Evolutionary conservation across 768 basidiomycete species (phyloP).

Genomic region (Tylopilus cervinicoccineus): DNA sequence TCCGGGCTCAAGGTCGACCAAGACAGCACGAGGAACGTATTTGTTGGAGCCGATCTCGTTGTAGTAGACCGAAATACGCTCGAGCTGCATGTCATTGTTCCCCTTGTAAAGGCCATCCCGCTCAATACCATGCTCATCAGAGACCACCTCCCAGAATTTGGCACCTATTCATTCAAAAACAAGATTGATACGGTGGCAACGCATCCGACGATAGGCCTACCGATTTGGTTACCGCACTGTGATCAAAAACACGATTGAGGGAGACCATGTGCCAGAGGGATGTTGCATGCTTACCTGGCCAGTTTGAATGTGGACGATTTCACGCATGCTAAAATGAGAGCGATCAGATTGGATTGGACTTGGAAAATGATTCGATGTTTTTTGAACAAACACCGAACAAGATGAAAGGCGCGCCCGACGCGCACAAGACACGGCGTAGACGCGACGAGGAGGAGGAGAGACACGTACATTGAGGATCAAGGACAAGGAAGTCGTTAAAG

Average conservation of each 20-base stretch:
- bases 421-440: slow-evolving; percentile 23
- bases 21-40: slow-evolving; percentile 97
- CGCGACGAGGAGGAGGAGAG: slow-evolving; percentile 14
- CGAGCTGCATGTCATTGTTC: slow-evolving; percentile 91
- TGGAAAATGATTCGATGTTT: slow-evolving; percentile 13
- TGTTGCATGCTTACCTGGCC: slow-evolving; percentile 69
- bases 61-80: slow-evolving; percentile 97
- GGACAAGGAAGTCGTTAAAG: slow-evolving; percentile 26
- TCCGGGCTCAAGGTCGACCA: slow-evolving; percentile 97
- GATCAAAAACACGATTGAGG: slow-evolving; percentile 29
- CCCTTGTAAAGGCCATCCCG: slow-evolving; percentile 93
- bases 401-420: slow-evolving; percentile 22
- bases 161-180: slow-evolving; percentile 54
- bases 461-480: slow-evolving; percentile 30
- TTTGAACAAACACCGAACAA: slow-evolving; percentile 19
- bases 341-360: slow-evolving; percentile 24
- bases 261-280: slow-evolving; percentile 5
- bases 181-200: slow-evolving; percentile 16
- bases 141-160: slow-evolving; percentile 97
- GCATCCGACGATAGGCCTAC: slow-evolving; percentile 42
- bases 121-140: slow-evolving; percentile 97
- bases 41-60: slow-evolving; percentile 94
- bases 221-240: slow-evolving; percentile 99
- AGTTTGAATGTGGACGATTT: slow-evolving; percentile 99
- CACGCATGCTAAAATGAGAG: slow-evolving; percentile 74